Evolutionary conservation across 148 eudicot species (phyloP).

Genomic region (Vaccinium vitisidaea): DNA sequence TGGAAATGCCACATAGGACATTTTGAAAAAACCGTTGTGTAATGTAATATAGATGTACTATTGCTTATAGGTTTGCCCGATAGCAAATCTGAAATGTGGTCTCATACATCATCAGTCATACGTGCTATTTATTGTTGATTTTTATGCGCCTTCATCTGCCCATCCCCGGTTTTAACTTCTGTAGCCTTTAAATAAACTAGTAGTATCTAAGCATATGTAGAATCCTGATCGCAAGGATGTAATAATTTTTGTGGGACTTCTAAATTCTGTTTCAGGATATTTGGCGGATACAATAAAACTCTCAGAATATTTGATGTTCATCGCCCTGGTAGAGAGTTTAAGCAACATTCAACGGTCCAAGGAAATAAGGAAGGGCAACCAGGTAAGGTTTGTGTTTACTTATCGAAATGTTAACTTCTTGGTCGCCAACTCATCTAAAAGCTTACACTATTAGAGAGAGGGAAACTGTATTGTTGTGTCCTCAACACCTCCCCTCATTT

Average conservation of each 20-base stretch:
- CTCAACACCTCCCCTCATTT: background rate
- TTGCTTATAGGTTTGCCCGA: background rate
- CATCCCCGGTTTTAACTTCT: background rate
- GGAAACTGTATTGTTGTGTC: background rate
- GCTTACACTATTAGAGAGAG: background rate
- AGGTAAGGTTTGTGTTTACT: slow-evolving; percentile 42
- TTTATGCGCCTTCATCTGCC: background rate
- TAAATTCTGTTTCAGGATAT: slow-evolving; percentile 49
- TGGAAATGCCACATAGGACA: too few species aligned
- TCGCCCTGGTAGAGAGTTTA: slow-evolving; percentile 95
- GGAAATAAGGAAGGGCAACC: slow-evolving; percentile 93
- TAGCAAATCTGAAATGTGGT: background rate
- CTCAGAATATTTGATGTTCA: slow-evolving; percentile 82
- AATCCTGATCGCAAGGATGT: background rate
- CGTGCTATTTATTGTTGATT: background rate
- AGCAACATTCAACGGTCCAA: slow-evolving; percentile 73
- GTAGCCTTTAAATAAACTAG: background rate
- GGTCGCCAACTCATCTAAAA: background rate
- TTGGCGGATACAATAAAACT: slow-evolving; percentile 91
- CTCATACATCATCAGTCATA: background rate
- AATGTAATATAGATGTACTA: background rate
- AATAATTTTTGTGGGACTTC: slow-evolving; percentile 4
- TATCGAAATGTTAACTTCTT: background rate
- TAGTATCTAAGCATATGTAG: background rate
- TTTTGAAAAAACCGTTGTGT: too few species aligned